A percentile compares a stretch with the other conserved stretches of the same genome.
These are phyloP conservation scores for Metahyphopichia silvanorum DNA, from an alignment of 805 yeast genomes.

Conservation along the genomic window DNA sequence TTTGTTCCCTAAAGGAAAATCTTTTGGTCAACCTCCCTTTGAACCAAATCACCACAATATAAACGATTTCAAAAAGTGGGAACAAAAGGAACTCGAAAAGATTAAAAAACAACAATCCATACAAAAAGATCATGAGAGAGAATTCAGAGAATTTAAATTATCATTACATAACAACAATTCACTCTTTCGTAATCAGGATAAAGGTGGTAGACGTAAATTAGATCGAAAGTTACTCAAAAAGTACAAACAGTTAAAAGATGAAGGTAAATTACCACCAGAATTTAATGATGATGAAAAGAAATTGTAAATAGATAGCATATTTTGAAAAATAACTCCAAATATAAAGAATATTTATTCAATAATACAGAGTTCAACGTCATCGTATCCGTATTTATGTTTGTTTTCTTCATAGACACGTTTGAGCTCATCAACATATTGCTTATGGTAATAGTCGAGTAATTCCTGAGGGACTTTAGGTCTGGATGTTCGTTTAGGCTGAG, in stretches of 20 bases:
- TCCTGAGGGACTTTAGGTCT: constrained; percentile 34
- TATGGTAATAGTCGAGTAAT: constrained; percentile 66
- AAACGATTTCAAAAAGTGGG: constrained; percentile 37
- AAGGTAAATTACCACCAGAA: constrained; percentile 19
- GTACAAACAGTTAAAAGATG: constrained; percentile 26
- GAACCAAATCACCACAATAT: constrained; percentile 16
- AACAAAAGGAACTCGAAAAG: constrained; percentile 20
- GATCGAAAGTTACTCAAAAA: constrained; percentile 32
- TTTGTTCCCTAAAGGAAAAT: constrained; percentile 29
- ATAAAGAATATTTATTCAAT: constrained; percentile 28
- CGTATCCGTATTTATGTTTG: constrained; percentile 52
- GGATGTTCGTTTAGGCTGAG: constrained; percentile 10
- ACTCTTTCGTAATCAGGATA: constrained; percentile 5
- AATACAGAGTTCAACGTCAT: constrained; percentile 46
- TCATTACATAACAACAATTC: constrained; percentile 8
- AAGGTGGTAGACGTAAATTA: constrained; percentile 30
- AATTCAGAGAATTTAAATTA: constrained; percentile 16
- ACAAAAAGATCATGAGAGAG: constrained; percentile 18
- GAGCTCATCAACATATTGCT: constrained; percentile 62
- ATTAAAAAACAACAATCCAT: constrained; percentile 14
- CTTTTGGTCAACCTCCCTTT: constrained; percentile 34
- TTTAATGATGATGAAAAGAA: constrained; percentile 7
- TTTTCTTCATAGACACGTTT: constrained; percentile 62
- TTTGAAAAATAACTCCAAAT: too few species aligned
- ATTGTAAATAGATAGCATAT: constrained; percentile 1